Base-by-base conservation (phyloP, 306 rosid species). In the Phaseolus lunatus region DNA sequence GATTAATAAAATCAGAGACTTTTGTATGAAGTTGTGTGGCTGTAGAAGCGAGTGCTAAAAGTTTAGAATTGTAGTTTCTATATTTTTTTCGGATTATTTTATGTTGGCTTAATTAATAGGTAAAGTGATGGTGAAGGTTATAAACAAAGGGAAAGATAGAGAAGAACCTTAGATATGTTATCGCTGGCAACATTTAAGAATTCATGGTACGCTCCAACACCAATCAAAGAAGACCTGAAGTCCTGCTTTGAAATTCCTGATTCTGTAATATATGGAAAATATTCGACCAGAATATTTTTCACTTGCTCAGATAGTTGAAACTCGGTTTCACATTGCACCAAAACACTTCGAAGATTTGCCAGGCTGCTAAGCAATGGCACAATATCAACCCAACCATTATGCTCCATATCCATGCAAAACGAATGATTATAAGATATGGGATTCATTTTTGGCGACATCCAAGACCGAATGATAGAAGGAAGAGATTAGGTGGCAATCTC, bases 391-490 rank as follows among this genome's bases (percentile, higher is more conserved):
- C 14, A 58, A 56, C 4, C 5, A 54, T 3, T 3, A 56, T 56
- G n/a, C n/a, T n/a, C n/a, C 15, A 23, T 56, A 12, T 56, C 35
- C 35, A 56, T 23, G 18, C 35, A 56, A 12, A 15, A 62, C 24
- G 49, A 7, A 2, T 11, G 39, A 50, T 3, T 19, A 52, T 0
- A 1, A 9, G 78, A 19, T 1, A 61, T 14, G 9, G 74, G 11
- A 70, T 24, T 35, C 7, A 48, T n/a, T 0, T 2, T 73, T 52
- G 82, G 84, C 37, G 78, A 72, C 54, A 52, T 78, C 80, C 78
- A 78, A 57, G 85, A 84, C 76, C 67, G 35, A 22, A 83, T 4
- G 7, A 57, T 24, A 20, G 87, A 74, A 73, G 85, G 75, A 67
- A 50, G 20, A 63, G 31, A 47, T 82, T 20, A n/a, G n/a, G 41